Evolutionary conservation across 257 asterid genomes (phyloP).

Genomic region (Scutellaria barbata): DNA sequence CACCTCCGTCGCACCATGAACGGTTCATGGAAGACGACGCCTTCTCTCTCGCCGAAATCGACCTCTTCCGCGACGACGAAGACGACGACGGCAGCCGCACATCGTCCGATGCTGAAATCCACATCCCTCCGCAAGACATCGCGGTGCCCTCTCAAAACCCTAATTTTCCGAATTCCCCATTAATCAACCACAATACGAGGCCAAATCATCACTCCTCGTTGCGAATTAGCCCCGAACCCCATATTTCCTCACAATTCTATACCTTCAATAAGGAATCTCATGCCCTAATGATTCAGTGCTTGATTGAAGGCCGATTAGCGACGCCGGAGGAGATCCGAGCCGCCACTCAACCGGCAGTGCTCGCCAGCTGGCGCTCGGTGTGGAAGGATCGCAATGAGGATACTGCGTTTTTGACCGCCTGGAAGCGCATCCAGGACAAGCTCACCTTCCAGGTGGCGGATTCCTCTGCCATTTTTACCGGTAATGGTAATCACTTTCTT

Average conservation of each 20-base stretch:
- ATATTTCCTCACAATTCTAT: slow-evolving; percentile 84
- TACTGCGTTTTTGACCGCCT: slow-evolving; percentile 85
- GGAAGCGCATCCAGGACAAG: slow-evolving; percentile 96
- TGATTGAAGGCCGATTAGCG: slow-evolving; percentile 67
- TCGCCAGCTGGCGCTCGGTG: slow-evolving; percentile 82
- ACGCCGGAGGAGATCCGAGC: slow-evolving; percentile 81
- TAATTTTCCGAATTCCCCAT: slow-evolving; percentile 37
- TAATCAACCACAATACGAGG: neutral
- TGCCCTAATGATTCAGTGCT: slow-evolving; percentile 69
- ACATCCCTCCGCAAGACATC: slow-evolving; percentile 31
- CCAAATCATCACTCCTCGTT: neutral
- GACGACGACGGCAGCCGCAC: slow-evolving; percentile 73
- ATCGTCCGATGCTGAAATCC: slow-evolving; percentile 67
- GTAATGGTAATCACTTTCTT: slow-evolving; percentile 47
- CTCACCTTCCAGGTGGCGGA: slow-evolving; percentile 52
- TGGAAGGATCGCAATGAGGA: slow-evolving; percentile 96
- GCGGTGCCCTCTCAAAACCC: slow-evolving; percentile 51
- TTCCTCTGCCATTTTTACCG: slow-evolving; percentile 22
- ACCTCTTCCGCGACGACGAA: slow-evolving; percentile 70
- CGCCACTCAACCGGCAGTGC: slow-evolving; percentile 65
- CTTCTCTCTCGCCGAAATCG: slow-evolving; percentile 55
- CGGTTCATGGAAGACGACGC: slow-evolving; percentile 57
- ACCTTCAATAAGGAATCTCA: slow-evolving; percentile 84
- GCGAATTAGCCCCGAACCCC: slow-evolving; percentile 66
- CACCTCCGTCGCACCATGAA: slow-evolving; percentile 43